phyloP scores from a whole-genome alignment of 768 basidiomycete genomes.

The Tulasnella sp. region DNA sequence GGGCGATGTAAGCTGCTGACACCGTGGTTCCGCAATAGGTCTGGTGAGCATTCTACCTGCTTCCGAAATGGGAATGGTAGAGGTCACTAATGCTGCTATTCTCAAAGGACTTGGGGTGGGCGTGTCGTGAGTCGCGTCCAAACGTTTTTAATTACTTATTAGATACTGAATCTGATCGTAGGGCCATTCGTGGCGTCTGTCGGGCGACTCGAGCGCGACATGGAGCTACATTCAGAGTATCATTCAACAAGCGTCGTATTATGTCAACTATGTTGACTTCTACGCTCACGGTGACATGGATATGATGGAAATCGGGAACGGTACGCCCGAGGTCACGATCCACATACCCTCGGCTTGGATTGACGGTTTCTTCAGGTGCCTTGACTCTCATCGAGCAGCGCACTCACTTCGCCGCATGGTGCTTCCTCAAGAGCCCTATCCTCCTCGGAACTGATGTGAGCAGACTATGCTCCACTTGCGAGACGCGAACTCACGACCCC shows the following conservation, averaged over 20 bases:
- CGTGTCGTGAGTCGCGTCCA: constrained; percentile 30
- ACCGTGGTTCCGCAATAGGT: constrained; percentile 26
- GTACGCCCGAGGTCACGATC: constrained; percentile 27
- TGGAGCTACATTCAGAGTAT: constrained; percentile 41
- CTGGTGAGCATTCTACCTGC: constrained; percentile 27
- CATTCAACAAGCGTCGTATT: constrained; percentile 33
- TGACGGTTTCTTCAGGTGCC: background rate
- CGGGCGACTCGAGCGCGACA: constrained; percentile 36
- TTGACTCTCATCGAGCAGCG: constrained; percentile 37
- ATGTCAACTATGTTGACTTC: constrained; percentile 35
- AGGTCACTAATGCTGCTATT: constrained; percentile 26
- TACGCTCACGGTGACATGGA: constrained; percentile 47
- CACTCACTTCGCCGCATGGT: constrained; percentile 49
- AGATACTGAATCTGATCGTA: constrained; percentile 14
- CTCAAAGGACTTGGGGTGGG: constrained; percentile 44
- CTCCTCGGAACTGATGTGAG: constrained; percentile 32
- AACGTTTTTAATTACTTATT: background rate
- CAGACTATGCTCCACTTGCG: constrained; percentile 8
- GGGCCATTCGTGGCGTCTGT: constrained; percentile 47
- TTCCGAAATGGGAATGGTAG: constrained; percentile 28
- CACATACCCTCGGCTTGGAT: background rate
- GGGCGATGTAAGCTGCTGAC: background rate
- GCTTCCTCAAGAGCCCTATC: constrained; percentile 47
- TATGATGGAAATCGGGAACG: constrained; percentile 39
- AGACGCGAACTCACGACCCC: background rate